Conservation (phyloP, 192 early-diverging fungal species). For the Rhizophlyctis rosea region DNA sequence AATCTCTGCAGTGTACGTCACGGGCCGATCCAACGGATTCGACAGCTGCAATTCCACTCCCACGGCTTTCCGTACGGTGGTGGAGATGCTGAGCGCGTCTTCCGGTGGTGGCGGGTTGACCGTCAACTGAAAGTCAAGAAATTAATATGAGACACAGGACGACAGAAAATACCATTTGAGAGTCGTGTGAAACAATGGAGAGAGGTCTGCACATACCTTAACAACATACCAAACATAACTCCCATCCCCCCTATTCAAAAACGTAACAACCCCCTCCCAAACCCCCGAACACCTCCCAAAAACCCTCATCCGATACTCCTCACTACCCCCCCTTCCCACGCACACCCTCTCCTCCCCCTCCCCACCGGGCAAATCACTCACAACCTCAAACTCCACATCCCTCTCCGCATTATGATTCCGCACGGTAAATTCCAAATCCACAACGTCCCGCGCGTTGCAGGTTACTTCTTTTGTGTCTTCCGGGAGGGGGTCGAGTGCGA, state of each 20-base stretch:
- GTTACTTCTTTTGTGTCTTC: conserved; percentile 41
- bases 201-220: conserved; percentile 12
- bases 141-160: too few species aligned
- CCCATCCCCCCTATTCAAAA: conserved; percentile 41
- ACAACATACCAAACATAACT: conserved; percentile 48
- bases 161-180: neutral
- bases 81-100: conserved; percentile 28
- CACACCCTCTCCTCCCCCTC: conserved; percentile 13
- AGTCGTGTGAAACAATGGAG: neutral
- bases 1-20: conserved; percentile 29
- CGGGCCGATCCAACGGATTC: conserved; percentile 38
- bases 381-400: conserved; percentile 41
- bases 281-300: conserved; percentile 24
- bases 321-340: conserved; percentile 27
- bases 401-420: conserved; percentile 37
- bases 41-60: conserved; percentile 30
- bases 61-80: conserved; percentile 29
- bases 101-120: conserved; percentile 34
- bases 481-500: conserved; percentile 43
- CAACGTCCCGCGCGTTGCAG: conserved; percentile 32
- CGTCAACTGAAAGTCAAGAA: conserved; percentile 12
- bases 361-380: conserved; percentile 40
- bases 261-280: conserved; percentile 32
- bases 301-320: conserved; percentile 27
- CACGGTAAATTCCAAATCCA: conserved; percentile 29